Conservation (phyloP, 441 rosid genomes). For the Erodium texanum region DNA sequence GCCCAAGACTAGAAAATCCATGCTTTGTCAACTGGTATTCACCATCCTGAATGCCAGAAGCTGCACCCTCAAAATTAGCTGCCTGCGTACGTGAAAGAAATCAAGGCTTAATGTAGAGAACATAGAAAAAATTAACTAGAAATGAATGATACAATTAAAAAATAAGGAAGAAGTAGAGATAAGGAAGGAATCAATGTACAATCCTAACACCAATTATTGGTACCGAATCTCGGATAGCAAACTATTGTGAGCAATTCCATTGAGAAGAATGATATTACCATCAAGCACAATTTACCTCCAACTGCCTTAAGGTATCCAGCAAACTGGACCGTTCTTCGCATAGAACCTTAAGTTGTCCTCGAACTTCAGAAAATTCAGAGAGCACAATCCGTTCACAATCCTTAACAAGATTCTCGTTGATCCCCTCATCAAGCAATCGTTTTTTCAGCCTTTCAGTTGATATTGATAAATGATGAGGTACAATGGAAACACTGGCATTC, state of each 20-base stretch:
- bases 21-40: constrained; percentile 1
- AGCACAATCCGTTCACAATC: constrained; percentile 85
- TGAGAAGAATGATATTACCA: background rate
- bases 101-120: background rate
- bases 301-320: constrained; percentile 62
- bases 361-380: constrained; percentile 63
- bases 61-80: background rate
- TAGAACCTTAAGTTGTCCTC: constrained; percentile 52
- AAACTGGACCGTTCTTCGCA: constrained; percentile 66
- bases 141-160: background rate
- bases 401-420: constrained; percentile 52
- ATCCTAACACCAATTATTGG: background rate
- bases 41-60: constrained; percentile 1
- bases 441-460: constrained; percentile 64
- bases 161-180: background rate
- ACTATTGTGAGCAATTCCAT: background rate
- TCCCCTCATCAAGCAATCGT: constrained; percentile 58
- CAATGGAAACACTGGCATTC: constrained; percentile 42
- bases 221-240: background rate
- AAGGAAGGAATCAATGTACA: too few relatives aligned
- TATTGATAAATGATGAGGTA: constrained; percentile 47
- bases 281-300: constrained; percentile 46
- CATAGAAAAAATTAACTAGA: background rate
- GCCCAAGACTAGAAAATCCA: background rate
- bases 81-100: background rate